Evolutionary conservation across 2,329 filamentous ascomycete genomes (phyloP).

Genomic region (Orbilia javanica): DNA sequence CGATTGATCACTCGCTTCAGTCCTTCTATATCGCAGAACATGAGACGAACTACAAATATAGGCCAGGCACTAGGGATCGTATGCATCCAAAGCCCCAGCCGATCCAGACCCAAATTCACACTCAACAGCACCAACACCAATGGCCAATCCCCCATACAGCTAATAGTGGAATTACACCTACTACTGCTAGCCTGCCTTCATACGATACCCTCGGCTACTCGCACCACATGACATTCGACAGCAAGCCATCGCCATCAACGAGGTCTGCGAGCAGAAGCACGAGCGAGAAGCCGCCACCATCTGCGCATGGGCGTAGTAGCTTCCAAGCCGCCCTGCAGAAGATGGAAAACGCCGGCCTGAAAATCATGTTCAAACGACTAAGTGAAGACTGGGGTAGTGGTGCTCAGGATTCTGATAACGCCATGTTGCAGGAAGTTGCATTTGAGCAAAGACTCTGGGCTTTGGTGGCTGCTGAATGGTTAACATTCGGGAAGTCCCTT

Average conservation of each 20-base stretch:
- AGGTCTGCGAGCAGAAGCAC: constrained; percentile 46
- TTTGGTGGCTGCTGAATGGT: constrained; percentile 57
- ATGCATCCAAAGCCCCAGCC: constrained; percentile 22
- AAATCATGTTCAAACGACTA: constrained; percentile 59
- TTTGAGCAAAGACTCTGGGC: constrained; percentile 59
- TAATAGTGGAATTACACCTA: constrained; percentile 14
- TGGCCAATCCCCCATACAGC: not conserved
- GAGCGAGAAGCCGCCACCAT: constrained; percentile 26
- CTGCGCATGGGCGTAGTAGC: constrained; percentile 16
- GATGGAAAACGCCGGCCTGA: constrained; percentile 58
- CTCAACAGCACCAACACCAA: not conserved
- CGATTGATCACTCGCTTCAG: constrained; percentile 45
- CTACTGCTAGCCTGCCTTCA: constrained; percentile 43
- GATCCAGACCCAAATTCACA: constrained; percentile 29
- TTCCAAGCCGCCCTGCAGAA: constrained; percentile 54
- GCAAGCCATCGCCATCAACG: constrained; percentile 11
- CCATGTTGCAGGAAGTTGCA: constrained; percentile 51
- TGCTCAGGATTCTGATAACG: constrained; percentile 38
- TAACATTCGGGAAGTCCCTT: constrained; percentile 57
- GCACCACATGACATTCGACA: constrained; percentile 18
- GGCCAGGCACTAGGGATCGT: constrained; percentile 35
- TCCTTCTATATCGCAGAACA: constrained; percentile 56
- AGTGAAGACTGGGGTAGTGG: constrained; percentile 58
- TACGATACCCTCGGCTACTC: constrained; percentile 43
- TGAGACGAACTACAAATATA: constrained; percentile 53